A percentile compares a stretch with the other conserved stretches of the same genome.
Conservation (phyloP, 2,329 filamentous ascomycete genomes). For the Sporothrix dimorphospora region DNA sequence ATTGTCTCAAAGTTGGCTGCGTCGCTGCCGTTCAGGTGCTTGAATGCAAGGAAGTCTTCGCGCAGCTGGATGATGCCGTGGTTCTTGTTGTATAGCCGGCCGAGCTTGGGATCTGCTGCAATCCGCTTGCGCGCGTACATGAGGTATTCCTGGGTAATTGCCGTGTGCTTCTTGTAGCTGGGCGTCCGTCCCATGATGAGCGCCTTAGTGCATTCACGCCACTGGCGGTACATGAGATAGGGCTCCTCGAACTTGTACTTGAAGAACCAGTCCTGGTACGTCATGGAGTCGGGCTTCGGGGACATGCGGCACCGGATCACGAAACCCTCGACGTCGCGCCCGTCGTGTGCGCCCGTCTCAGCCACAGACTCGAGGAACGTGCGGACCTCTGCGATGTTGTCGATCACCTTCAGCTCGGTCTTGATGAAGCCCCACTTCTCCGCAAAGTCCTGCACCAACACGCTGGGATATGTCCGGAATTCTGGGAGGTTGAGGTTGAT, state of each 20-base stretch:
- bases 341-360: slow-evolving; percentile 86
- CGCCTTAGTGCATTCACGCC: slow-evolving; percentile 94
- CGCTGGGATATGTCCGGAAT: slow-evolving; percentile 83
- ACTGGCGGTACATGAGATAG: slow-evolving; percentile 98
- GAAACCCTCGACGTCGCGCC: slow-evolving; percentile 94
- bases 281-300: slow-evolving; percentile 51
- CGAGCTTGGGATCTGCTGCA: slow-evolving; percentile 67
- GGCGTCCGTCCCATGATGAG: slow-evolving; percentile 76
- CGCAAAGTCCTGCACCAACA: slow-evolving; percentile 86
- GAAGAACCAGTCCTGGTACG: slow-evolving; percentile 97
- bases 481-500: slow-evolving; percentile 94
- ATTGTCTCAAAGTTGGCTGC: slow-evolving; percentile 77
- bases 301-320: slow-evolving; percentile 85
- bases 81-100: slow-evolving; percentile 76
- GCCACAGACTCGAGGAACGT: slow-evolving; percentile 81
- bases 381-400: slow-evolving; percentile 74
- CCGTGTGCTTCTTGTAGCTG: slow-evolving; percentile 80
- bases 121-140: slow-evolving; percentile 77
- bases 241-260: slow-evolving; percentile 99
- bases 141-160: slow-evolving; percentile 91
- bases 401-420: slow-evolving; percentile 76
- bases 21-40: slow-evolving; percentile 84
- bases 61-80: slow-evolving; percentile 93
- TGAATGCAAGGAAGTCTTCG: slow-evolving; percentile 81
- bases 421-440: slow-evolving; percentile 93